phyloP scores from a whole-genome alignment of 129 eudicot species.

The Rutidosis leptorrhynchoides region DNA sequence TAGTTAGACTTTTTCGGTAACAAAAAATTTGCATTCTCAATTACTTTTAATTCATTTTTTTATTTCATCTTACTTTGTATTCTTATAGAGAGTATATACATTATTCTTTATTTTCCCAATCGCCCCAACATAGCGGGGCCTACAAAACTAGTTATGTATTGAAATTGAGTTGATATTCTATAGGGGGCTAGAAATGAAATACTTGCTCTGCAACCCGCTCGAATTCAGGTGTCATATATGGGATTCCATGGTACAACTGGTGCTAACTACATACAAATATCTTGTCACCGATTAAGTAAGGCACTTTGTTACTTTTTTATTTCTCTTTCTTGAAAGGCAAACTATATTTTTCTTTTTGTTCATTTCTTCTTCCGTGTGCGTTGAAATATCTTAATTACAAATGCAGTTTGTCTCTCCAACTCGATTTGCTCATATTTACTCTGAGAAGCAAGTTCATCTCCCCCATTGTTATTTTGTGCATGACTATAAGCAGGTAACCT shows the following conservation, averaged over 20 bases:
- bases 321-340: too few species aligned
- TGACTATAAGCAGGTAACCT: conserved; percentile 86
- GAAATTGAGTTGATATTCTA: too few species aligned
- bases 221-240: conserved; percentile 94
- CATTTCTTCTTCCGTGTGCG: neutral
- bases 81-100: too few species aligned
- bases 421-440: conserved; percentile 67
- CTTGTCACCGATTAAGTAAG: conserved; percentile 89
- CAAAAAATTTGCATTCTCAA: too few species aligned
- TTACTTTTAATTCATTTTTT: too few species aligned
- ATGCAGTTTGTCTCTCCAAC: conserved; percentile 92
- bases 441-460: conserved; percentile 93
- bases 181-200: conserved; percentile 99
- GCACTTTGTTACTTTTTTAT: neutral
- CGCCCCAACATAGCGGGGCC: too few species aligned
- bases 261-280: conserved; percentile 83
- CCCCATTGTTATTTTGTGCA: conserved; percentile 97
- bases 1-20: too few species aligned
- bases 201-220: conserved; percentile 98
- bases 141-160: too few species aligned
- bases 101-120: too few species aligned
- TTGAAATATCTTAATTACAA: conserved; percentile 2
- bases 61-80: too few species aligned
- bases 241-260: conserved; percentile 99
- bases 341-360: neutral